A percentile compares a stretch with the other conserved stretches of the same genome.
These are phyloP conservation scores for Trichoderma atroviride DNA, from an alignment of 2,329 filamentous ascomycete genomes.

Conservation along the genomic window DNA sequence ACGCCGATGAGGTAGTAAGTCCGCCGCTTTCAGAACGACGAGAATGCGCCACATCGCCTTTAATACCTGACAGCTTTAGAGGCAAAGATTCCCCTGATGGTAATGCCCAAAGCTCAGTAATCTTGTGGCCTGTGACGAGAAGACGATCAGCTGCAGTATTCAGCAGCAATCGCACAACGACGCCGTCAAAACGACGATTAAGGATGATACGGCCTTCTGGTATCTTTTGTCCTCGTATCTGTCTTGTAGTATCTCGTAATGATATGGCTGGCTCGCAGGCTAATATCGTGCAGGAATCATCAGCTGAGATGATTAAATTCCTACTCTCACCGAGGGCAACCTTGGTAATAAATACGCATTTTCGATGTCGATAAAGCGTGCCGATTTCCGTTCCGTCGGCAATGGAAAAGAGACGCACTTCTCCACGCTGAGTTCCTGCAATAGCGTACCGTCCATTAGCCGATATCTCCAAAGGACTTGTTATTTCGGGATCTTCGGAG, in stretches of 20 bases:
- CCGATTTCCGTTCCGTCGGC: neutral
- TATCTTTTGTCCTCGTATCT: neutral
- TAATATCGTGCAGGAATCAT: neutral
- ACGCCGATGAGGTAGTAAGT: neutral
- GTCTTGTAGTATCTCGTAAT: neutral
- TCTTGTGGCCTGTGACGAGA: neutral
- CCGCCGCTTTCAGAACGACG: no score
- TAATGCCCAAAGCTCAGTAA: neutral
- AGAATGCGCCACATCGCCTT: no score
- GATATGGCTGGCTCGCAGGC: neutral
- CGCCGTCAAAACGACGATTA: neutral
- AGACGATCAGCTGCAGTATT: neutral
- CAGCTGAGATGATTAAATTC: neutral
- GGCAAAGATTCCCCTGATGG: no score
- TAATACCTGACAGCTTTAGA: no score
- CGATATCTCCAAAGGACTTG: neutral
- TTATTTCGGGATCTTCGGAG: constrained; percentile 2
- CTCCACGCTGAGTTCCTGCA: neutral
- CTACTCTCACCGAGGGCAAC: neutral
- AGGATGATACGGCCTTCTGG: neutral
- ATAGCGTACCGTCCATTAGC: neutral
- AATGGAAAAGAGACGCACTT: constrained; percentile 1
- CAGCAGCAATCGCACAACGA: neutral
- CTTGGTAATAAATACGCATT: neutral
- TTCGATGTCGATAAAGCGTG: neutral